Evolutionary conservation across 2,329 filamentous ascomycete genomes (phyloP), one percentile per base, ranked within the genome.

Genomic region (Pseudogymnoascus verrucosus): DNA sequence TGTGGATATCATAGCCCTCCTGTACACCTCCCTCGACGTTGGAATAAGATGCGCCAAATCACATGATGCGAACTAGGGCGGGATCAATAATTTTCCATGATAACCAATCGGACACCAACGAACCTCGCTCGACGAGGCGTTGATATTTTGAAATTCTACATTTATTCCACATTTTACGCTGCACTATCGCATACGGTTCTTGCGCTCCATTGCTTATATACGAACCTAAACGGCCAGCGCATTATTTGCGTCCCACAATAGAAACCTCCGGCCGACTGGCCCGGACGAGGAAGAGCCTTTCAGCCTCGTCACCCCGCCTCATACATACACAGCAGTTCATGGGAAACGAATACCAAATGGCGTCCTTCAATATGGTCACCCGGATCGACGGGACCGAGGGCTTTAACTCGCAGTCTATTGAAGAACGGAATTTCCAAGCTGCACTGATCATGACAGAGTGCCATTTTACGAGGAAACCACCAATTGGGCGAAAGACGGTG

Each of bases 401-500:
- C 8, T 54, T 44, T 10, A 74, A 74, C 62, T 65, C 21, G 10
- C 68, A 85, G 71, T 82, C 82, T 39, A 85, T 87, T 70, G 85
- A 88, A 74, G 85, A 88, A 75, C 78, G 85, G 65, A 82, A 79
- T 72, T 87, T 88, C 73, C 79, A 80, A 2, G 82, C 82, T 1
- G 83, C 82, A 14, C 78, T 88, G 71, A 81, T 86, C 70, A 83
- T 82, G 69, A 78, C 87, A 62, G 84, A 88, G 72, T 82, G 82
- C 51, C 83, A 87, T 74, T 86, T 84, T 71, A 82, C 80, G 65
- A 77, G 81, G 66, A 77, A 79, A 23, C 82, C 83, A 51, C 77
- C 80, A 34, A 84, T 87, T 76, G 84, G 85, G 1, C 78, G 80
- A 16, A 78, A 79, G 68, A 84, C 84, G 10, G 79, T 81, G 65